phyloP scores from a whole-genome alignment of 1,284 basidiomycete genomes.

The Erythrobasidium hasegawianum region DNA sequence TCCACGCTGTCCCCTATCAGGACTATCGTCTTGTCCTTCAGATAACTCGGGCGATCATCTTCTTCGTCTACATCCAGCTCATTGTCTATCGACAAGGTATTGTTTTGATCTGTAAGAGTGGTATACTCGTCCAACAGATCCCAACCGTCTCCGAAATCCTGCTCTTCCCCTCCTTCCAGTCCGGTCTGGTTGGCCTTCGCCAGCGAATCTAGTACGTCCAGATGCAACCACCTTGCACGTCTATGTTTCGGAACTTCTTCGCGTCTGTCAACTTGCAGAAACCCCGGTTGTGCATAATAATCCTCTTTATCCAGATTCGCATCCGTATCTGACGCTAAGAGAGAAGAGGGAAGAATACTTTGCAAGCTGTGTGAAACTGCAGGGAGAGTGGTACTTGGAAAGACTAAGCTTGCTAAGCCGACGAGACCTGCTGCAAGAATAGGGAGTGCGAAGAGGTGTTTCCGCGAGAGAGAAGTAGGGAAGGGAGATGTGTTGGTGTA shows the following conservation, averaged over 20 bases:
- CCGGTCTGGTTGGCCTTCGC: conserved; percentile 4
- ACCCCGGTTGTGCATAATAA: conserved; percentile 14
- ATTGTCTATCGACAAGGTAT: not conserved
- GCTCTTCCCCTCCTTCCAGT: conserved; percentile 11
- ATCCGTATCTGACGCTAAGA: too few relatives aligned
- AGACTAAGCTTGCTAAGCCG: too few relatives aligned
- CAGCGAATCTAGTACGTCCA: conserved; percentile 9
- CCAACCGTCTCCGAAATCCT: conserved; percentile 11
- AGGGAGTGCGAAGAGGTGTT: too few relatives aligned
- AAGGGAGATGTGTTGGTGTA: too few relatives aligned
- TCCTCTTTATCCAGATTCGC: too few relatives aligned
- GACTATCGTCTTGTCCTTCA: conserved; percentile 31
- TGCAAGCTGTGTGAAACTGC: too few relatives aligned
- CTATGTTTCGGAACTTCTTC: conserved; percentile 16
- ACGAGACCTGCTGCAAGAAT: too few relatives aligned
- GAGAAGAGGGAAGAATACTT: too few relatives aligned
- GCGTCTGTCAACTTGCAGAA: conserved; percentile 16
- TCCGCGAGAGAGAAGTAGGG: too few relatives aligned
- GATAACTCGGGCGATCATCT: conserved; percentile 8
- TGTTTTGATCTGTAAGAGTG: conserved; percentile 4
- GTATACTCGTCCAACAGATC: conserved; percentile 6
- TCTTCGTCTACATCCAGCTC: not conserved
- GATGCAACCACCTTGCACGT: conserved; percentile 14
- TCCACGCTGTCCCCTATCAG: conserved; percentile 26
- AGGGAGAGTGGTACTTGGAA: too few relatives aligned